Evolutionary conservation across 2,329 filamentous ascomycete genomes (phyloP).

Genomic region (Diplocarpon mali): DNA sequence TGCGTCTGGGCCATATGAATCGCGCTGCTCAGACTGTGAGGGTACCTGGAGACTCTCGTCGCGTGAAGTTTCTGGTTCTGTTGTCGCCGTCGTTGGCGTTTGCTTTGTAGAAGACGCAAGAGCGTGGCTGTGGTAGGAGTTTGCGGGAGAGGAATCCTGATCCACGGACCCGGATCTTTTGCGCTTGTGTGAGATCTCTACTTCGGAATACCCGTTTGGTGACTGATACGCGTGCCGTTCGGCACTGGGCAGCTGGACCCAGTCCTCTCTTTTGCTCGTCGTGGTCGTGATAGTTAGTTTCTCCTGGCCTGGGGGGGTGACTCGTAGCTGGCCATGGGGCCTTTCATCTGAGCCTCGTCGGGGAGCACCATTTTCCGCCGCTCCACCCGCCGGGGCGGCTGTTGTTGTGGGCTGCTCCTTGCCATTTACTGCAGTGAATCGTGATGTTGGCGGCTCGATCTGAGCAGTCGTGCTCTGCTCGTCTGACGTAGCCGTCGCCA

Average conservation of each 20-base stretch:
- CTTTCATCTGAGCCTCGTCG: constrained; percentile 25
- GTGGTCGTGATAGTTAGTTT: constrained; percentile 26
- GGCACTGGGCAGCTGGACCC: constrained; percentile 20
- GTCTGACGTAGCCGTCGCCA: constrained; percentile 12
- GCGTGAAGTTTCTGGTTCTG: constrained; percentile 29
- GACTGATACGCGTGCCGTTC: constrained; percentile 19
- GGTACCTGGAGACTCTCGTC: constrained; percentile 36
- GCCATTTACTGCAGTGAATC: constrained; percentile 29
- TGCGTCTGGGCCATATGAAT: constrained; percentile 17
- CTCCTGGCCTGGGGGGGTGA: constrained; percentile 26
- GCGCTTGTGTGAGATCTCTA: constrained; percentile 44
- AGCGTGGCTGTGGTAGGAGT: constrained; percentile 29
- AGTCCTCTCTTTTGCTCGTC: constrained; percentile 23
- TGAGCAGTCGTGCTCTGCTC: constrained; percentile 11
- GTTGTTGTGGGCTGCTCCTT: constrained; percentile 14
- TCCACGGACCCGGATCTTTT: constrained; percentile 60
- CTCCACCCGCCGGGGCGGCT: constrained; percentile 4
- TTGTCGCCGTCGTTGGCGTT: constrained; percentile 23
- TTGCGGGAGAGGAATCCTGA: constrained; percentile 26
- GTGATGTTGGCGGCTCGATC: constrained; percentile 24
- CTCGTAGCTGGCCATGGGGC: constrained; percentile 23
- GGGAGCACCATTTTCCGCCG: constrained; percentile 15
- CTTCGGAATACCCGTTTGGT: constrained; percentile 17
- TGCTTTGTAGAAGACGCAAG: constrained; percentile 27
- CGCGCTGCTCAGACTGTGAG: constrained; percentile 31